A percentile compares a stretch with the other conserved stretches of the same genome.
These are phyloP conservation scores for Ulvella scutata DNA, from an alignment of 139 green algal genomes.

Conservation along the genomic window DNA sequence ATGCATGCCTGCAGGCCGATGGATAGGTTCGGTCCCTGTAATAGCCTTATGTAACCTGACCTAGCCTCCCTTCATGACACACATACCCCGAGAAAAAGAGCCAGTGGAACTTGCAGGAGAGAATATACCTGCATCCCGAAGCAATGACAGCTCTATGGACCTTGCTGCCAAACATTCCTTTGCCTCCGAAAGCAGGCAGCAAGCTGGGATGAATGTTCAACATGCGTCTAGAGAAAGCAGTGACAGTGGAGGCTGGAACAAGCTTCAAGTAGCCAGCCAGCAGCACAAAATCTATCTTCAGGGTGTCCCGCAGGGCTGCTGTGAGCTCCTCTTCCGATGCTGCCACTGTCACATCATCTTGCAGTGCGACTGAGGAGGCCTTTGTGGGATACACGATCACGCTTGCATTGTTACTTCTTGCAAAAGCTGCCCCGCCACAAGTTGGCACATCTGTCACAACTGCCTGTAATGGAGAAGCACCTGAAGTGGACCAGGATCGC, in stretches of 20 bases:
- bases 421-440: constrained; percentile 69
- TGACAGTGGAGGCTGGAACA: constrained; percentile 61
- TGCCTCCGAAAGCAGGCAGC: constrained; percentile 90
- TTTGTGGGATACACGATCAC: no score
- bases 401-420: no score
- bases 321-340: constrained; percentile 32
- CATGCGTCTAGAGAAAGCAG: constrained; percentile 56
- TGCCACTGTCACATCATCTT: background rate
- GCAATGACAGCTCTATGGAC: constrained; percentile 86
- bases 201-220: constrained; percentile 98
- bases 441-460: constrained; percentile 63
- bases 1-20: no score
- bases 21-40: no score
- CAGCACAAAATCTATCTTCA: constrained; percentile 55
- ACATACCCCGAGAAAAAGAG: no score
- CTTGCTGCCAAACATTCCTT: constrained; percentile 78
- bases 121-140: constrained; percentile 52
- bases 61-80: no score
- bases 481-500: no score
- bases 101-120: background rate
- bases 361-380: no score
- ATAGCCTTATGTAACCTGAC: no score
- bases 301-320: constrained; percentile 12
- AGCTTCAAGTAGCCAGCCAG: constrained; percentile 95
- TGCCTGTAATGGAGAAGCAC: constrained; percentile 18